These are phyloP conservation scores for Alternaria triticina DNA, from an alignment of 2,329 filamentous ascomycete genomes.

Conservation along the genomic window DNA sequence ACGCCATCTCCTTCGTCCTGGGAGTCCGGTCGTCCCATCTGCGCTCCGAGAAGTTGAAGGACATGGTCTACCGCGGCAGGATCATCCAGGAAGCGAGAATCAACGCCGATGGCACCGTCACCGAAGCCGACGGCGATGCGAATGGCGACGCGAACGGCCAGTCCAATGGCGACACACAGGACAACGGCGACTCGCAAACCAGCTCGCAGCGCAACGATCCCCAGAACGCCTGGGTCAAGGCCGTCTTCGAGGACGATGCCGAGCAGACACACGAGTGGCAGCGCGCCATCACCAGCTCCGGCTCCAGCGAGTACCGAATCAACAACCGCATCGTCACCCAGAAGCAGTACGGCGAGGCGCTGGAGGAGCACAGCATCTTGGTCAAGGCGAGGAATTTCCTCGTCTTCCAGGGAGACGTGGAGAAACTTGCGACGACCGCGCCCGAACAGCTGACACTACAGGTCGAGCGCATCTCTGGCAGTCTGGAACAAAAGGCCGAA, in stretches of 20 bases:
- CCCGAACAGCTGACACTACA: slow-evolving; percentile 91
- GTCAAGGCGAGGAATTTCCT: slow-evolving; percentile 98
- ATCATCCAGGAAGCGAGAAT: slow-evolving; percentile 92
- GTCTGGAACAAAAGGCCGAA: slow-evolving; percentile 89
- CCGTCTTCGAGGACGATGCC: slow-evolving; percentile 96
- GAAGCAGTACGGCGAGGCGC: slow-evolving; percentile 88
- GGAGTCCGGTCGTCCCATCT: slow-evolving; percentile 99
- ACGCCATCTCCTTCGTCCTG: slow-evolving; percentile 97
- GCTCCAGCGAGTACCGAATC: slow-evolving; percentile 94
- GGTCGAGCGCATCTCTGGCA: slow-evolving; percentile 97
- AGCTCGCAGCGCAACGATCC: slow-evolving; percentile 76
- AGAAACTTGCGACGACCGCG: slow-evolving; percentile 93
- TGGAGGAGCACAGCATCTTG: slow-evolving; percentile 93
- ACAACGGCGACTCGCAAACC: slow-evolving; percentile 60
- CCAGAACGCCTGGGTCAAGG: slow-evolving; percentile 98
- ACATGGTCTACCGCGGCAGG: slow-evolving; percentile 93
- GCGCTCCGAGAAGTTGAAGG: slow-evolving; percentile 89
- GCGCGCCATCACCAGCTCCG: slow-evolving; percentile 85
- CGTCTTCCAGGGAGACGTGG: slow-evolving; percentile 97
- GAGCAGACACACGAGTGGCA: slow-evolving; percentile 97
- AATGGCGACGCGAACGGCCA: slow-evolving; percentile 41
- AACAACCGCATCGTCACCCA: slow-evolving; percentile 89
- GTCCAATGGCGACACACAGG: slow-evolving; percentile 53
- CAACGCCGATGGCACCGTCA: slow-evolving; percentile 85
- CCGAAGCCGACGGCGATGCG: slow-evolving; percentile 49